These are phyloP conservation scores for Moesziomyces antarcticus DNA, from an alignment of 1,284 basidiomycete genomes.

Conservation along the genomic window DNA sequence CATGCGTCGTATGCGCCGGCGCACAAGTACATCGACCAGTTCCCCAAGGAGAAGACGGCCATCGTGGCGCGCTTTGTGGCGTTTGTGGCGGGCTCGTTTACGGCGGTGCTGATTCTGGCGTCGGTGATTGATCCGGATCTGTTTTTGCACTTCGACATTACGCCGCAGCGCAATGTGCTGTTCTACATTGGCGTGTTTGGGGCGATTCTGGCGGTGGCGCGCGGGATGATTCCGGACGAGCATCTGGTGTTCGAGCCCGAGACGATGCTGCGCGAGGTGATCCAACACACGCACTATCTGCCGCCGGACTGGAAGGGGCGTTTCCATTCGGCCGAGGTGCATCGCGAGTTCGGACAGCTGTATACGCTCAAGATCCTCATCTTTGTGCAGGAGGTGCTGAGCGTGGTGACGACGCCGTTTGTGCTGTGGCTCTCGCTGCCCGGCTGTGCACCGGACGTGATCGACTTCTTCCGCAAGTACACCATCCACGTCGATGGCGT, in stretches of 20 bases:
- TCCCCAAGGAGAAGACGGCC: constrained; percentile 92
- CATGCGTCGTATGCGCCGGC: constrained; percentile 88
- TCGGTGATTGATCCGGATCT: constrained; percentile 87
- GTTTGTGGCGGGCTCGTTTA: constrained; percentile 95
- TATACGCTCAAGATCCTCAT: constrained; percentile 70
- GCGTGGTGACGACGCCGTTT: constrained; percentile 92
- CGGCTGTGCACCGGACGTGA: constrained; percentile 76
- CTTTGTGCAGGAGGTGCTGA: constrained; percentile 87
- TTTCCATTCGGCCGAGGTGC: constrained; percentile 76
- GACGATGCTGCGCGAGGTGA: constrained; percentile 86
- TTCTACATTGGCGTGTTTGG: constrained; percentile 93
- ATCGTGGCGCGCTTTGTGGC: constrained; percentile 91
- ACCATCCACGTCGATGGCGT: constrained; percentile 94
- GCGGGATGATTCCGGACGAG: constrained; percentile 96
- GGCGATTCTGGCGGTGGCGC: constrained; percentile 83
- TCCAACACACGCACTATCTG: constrained; percentile 94
- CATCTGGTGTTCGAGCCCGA: constrained; percentile 92
- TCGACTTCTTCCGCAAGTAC: constrained; percentile 72
- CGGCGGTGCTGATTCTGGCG: constrained; percentile 88
- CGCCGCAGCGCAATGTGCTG: constrained; percentile 87
- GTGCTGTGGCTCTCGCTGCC: constrained; percentile 93
- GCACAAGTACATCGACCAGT: constrained; percentile 95
- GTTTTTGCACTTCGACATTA: constrained; percentile 93
- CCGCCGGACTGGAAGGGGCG: constrained; percentile 88
- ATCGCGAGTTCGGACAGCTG: constrained; percentile 56